These are phyloP conservation scores for Phaeosphaeriaceae sp. DNA, from an alignment of 2,329 filamentous ascomycete genomes.

Conservation along the genomic window DNA sequence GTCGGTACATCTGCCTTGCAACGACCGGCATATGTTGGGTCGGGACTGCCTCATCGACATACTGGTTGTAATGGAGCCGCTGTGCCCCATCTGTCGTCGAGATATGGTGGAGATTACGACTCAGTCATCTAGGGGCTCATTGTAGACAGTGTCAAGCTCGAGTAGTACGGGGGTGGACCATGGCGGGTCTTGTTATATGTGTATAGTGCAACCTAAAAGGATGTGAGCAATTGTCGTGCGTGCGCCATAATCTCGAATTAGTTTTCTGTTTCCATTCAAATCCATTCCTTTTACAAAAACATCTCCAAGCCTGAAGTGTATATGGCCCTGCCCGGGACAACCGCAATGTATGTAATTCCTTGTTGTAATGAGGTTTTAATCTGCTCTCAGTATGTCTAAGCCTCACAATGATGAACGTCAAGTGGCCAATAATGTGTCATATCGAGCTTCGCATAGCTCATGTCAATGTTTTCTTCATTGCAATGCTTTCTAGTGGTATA, in stretches of 20 bases:
- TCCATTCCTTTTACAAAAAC: background rate
- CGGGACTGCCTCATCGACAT: background rate
- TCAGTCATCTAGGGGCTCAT: background rate
- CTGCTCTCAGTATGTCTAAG: too few relatives aligned
- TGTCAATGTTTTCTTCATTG: background rate
- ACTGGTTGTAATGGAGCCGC: background rate
- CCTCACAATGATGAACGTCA: background rate
- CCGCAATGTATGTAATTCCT: too few relatives aligned
- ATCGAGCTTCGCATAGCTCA: background rate
- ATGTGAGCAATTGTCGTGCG: background rate
- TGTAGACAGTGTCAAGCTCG: background rate
- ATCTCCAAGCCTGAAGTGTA: too few relatives aligned
- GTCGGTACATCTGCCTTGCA: background rate
- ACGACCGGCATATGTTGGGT: background rate
- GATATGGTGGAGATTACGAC: background rate
- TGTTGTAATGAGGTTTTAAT: too few relatives aligned
- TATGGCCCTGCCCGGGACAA: too few relatives aligned
- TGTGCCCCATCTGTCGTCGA: slow-evolving; percentile 4
- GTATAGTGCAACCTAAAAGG: background rate
- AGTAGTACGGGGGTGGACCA: too few relatives aligned
- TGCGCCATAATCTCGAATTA: background rate
- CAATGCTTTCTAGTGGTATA: slow-evolving; percentile 7
- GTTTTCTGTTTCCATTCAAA: background rate
- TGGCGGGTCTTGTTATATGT: too few relatives aligned
- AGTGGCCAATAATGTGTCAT: background rate